Evolutionary conservation across 495 filamentous ascomycete genomes (phyloP), one percentile per base, ranked within the genome.

Genomic region (Penicillium parvum): DNA sequence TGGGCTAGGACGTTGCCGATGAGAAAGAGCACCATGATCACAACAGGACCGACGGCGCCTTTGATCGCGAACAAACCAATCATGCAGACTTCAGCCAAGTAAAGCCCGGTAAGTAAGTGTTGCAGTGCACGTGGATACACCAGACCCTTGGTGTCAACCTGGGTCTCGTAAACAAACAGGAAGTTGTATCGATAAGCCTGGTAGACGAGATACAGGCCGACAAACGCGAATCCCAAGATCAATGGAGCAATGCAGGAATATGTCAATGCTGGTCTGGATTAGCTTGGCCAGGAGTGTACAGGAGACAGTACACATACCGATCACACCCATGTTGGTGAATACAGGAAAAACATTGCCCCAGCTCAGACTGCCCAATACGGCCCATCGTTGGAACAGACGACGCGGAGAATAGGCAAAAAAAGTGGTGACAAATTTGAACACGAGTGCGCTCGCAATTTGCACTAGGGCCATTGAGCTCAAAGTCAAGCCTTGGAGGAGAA

Each of bases 181-280:
- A 95, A 73, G 60, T 96, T 95, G 74, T 96, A 95, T 10, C 87
- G 79, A 74, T 88, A 96, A 14, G 89, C 88, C 40, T 92, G 68
- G 65, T 95, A 95, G 58, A 96, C 85, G 34, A 94, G 71, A 39
- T 72, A 78, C 41, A 95, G 72, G 39, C 85, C 88, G 20, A 94
- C 64, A 20, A 83, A 82, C 38, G 85, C 84, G 68, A 95, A 95
- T 15, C 80, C 85, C 25, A 95, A 71, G 57, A 95, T 84, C 12
- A 95, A 64, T 2, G 90, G 90, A 10, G 89, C 86, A 50, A 95
- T 95, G 58, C 78, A 81, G 18, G 88, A 82, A 61, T 96, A 96
- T 14, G 82, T 83, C 43, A 95, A 78, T 21, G 85, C 67, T 70
- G 37, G n/a, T 12, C 14, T 7, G 6, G 28, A 14, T 43, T 23